Percentiles rank a stretch among this genome's conserved stretches.
Evolutionary conservation across 2,329 filamentous ascomycete species (phyloP).

Genomic region (Venturia nashicola): DNA sequence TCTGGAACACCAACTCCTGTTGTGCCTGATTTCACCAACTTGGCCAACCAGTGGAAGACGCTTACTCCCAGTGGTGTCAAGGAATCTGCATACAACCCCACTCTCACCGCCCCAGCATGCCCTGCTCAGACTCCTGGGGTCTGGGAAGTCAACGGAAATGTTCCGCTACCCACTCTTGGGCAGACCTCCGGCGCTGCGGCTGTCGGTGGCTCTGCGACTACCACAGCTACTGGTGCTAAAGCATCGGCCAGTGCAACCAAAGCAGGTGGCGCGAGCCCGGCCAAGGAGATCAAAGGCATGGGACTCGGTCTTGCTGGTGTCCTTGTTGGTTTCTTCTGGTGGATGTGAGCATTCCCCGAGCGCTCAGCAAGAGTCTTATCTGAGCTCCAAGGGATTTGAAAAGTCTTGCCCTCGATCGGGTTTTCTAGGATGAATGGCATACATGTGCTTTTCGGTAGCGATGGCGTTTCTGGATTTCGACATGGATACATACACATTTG

Average conservation of each 20-base stretch:
- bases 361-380: neutral
- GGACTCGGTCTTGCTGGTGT: neutral
- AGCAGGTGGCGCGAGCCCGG: neutral
- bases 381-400: too few species aligned
- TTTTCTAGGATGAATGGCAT: neutral
- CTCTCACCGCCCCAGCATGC: conserved; percentile 52
- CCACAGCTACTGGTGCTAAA: neutral
- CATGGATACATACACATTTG: neutral
- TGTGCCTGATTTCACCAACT: conserved; percentile 64
- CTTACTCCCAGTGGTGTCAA: conserved; percentile 57
- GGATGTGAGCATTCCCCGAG: neutral
- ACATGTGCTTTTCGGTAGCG: neutral
- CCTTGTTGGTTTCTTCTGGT: conserved; percentile 1
- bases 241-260: conserved; percentile 1
- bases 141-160: conserved; percentile 51
- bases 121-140: conserved; percentile 54
- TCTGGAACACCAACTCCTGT: conserved; percentile 63
- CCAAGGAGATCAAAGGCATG: conserved; percentile 1
- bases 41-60: conserved; percentile 64
- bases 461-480: neutral
- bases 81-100: conserved; percentile 52
- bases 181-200: conserved; percentile 18
- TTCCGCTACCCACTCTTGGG: conserved; percentile 7
- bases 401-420: too few species aligned
- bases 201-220: conserved; percentile 13